These are phyloP conservation scores for Penicillium ucsense DNA, from an alignment of 495 filamentous ascomycete species.

Conservation along the genomic window DNA sequence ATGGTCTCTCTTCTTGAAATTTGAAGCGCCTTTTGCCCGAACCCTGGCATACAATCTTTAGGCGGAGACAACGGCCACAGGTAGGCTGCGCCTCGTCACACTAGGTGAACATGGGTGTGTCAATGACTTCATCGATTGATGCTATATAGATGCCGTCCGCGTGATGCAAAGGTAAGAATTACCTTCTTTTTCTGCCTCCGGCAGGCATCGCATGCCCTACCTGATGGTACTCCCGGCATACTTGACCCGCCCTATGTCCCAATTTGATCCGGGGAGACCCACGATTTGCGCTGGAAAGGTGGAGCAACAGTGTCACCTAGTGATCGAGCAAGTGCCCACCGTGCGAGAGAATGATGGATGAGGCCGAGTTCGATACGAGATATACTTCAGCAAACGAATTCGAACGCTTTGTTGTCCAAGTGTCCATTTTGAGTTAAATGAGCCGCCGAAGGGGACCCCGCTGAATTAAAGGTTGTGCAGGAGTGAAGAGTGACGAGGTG, in stretches of 20 bases:
- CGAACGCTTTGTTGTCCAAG: too few relatives aligned
- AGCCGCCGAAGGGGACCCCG: neutral
- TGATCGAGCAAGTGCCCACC: too few relatives aligned
- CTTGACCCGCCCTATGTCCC: neutral
- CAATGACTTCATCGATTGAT: neutral
- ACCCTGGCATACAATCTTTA: conserved; percentile 35
- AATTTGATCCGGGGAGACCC: neutral
- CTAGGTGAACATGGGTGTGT: conserved; percentile 7
- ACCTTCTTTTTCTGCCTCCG: conserved; percentile 48
- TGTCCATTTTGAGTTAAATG: conserved; percentile 1
- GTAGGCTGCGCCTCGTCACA: conserved; percentile 32
- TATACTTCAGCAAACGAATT: too few relatives aligned
- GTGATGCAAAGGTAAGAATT: neutral
- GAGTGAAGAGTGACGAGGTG: neutral
- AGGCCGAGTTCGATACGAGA: too few relatives aligned
- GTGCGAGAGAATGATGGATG: too few relatives aligned
- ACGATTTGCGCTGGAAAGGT: too few relatives aligned
- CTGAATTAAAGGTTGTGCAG: neutral
- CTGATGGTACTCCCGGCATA: conserved; percentile 44
- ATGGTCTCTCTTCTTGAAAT: conserved; percentile 30
- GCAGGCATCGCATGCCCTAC: conserved; percentile 40
- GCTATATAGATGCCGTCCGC: too few relatives aligned
- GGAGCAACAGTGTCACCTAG: too few relatives aligned
- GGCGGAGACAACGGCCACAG: conserved; percentile 39
- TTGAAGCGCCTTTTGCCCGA: conserved; percentile 38